Evolutionary conservation across 2,329 filamentous ascomycete genomes (phyloP), one percentile per base, ranked within the genome.

Genomic region (Chaetomium olivaceum): DNA sequence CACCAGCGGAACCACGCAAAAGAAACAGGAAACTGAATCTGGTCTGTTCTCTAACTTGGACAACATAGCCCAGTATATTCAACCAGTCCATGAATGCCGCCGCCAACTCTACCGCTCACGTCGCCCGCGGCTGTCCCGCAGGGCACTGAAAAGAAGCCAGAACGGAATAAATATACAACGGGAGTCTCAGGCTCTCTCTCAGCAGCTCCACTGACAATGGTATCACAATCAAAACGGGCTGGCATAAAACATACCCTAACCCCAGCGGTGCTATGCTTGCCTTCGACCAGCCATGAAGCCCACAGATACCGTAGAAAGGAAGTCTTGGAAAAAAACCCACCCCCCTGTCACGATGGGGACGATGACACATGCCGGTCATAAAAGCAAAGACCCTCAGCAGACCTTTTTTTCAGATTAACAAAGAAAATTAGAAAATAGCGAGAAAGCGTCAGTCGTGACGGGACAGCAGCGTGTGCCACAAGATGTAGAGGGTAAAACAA

Each of bases 381-480:
- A 58, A 21, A 36, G 16, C 50, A 31, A 31, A 19, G 57, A 27
- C 59, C 51, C 27, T n/a, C 46, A 43, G 33, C 19, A 36, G 46
- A 50, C 29, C n/a, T 33, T 50, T 29, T 29, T 57, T 58, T 65
- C 36, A n/a, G n/a, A 23, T 60, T 25, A 23, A 62, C 3, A 33
- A 29, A 31, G 58, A 52, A 27, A 65, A 56, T 11, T 29, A 50
- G 43, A 55, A 27, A 62, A n/a, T 50, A 36, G 29, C 29, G 19
- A 23, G 36, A 55, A 65, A 60, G 59, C 68, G 68, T 69, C 68
- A 69, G 65, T 67, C 68, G 61, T 69, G 68, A 68, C 68, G 55
- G 50, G 31, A 50, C 33, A 25, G 58, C 29, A 33, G 50, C 62
- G 23, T 48, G 25, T n/a, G 59, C 62, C 55, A 43, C 54, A 43